Evolutionary conservation across 192 early-diverging fungal genomes (phyloP), one percentile per base, ranked within the genome.

Genomic region (Podila minutissima): DNA sequence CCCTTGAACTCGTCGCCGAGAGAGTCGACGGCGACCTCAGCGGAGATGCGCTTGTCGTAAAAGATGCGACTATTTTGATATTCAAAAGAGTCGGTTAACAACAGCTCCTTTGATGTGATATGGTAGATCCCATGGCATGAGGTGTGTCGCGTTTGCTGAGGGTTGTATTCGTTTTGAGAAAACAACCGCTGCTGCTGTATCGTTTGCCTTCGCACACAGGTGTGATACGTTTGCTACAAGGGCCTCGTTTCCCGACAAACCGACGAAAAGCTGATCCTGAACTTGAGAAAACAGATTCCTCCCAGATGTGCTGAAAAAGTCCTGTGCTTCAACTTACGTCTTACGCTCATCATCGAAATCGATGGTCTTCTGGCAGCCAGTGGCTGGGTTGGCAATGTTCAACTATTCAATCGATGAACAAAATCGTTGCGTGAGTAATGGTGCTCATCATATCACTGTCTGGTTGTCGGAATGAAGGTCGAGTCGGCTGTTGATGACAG

Each of bases 1-100:
- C 98, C 98, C 93, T 99, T 99, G 95, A 97, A 99, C 88, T 99
- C 98, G 82, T 98, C 98, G 75, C 98, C 96, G 82, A 99, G 87
- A 65, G 94, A 89, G 88, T 98, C 98, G 79, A 92, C 98, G 74
- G 93, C 87, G 71, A 99, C 97, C 85, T 99, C 98, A 75, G 93
- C 87, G 71, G 96, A 92, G 90, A 99, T 97, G 74, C 96, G 94
- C 91, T 97, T 98, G 83, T 99, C 98, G 86, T 95, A 98, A 90
- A 99, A 97, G 87, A 93, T 92, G 83, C 96, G 97, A 87, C 92
- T 94, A 79, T 82, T 19, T 55, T 33, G 60, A 11, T 5, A 60
- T 62, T n/a, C 6, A 22, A 60, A 60, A 49, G 22, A 62, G 38
- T 41, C 12, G 9, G 38, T 41, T 41, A 41, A 41, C 38, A 41